Conservation (phyloP, 179 eudicot species). For the Carnegiea gigantea region DNA sequence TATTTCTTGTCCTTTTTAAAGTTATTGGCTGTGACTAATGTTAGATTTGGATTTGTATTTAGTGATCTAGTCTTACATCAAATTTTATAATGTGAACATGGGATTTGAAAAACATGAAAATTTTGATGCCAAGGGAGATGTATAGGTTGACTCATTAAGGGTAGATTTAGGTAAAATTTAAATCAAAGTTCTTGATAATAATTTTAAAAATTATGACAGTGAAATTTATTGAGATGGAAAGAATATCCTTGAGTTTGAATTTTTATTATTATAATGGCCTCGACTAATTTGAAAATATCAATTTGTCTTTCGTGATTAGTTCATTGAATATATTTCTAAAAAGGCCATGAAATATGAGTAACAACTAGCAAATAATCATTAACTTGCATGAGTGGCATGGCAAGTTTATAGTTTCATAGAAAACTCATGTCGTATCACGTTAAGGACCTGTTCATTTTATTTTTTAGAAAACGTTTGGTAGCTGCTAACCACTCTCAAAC, state of each 20-base stretch:
- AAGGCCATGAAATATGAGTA: neutral
- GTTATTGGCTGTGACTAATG: neutral
- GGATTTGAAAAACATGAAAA: too few relatives aligned
- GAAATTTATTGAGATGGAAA: neutral
- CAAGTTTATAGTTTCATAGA: neutral
- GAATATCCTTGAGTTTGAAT: too few relatives aligned
- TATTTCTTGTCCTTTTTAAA: conserved; percentile 6
- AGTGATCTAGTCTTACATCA: neutral
- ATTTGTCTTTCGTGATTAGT: neutral
- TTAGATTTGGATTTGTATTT: conserved; percentile 5
- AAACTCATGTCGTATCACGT: neutral
- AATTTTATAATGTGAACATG: neutral
- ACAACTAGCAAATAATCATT: neutral
- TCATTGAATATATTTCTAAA: neutral
- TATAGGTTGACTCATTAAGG: neutral
- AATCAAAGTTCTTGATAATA: too few relatives aligned
- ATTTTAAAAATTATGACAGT: neutral
- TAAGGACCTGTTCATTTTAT: neutral
- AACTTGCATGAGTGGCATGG: neutral
- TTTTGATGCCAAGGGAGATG: too few relatives aligned
- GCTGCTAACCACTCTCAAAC: too few relatives aligned
- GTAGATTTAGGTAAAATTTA: neutral
- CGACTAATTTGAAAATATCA: too few relatives aligned
- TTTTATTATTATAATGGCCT: too few relatives aligned
- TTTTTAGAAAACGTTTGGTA: too few relatives aligned